These are phyloP conservation scores for Wilcoxina mikolae DNA, from an alignment of 495 filamentous ascomycete genomes.

Conservation along the genomic window DNA sequence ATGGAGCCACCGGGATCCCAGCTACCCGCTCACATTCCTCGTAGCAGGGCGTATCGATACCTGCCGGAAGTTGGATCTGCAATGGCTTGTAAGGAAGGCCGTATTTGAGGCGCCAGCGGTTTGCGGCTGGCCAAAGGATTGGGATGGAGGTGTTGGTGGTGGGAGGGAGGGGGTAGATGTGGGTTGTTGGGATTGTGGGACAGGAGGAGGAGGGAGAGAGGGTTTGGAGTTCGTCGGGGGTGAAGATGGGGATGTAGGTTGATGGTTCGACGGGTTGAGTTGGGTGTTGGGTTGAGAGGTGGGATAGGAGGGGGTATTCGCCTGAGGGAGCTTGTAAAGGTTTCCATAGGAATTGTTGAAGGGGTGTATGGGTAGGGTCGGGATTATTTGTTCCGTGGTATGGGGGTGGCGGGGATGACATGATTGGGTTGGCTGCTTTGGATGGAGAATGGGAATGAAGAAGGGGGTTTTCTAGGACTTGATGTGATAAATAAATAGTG, in stretches of 20 bases:
- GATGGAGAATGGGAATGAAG: no score
- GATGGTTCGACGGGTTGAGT: background rate
- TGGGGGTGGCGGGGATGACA: no score
- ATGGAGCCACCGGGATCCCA: background rate
- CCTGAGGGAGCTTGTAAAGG: no score
- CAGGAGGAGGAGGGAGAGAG: constrained; percentile 1
- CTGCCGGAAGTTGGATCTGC: background rate
- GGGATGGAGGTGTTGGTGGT: background rate
- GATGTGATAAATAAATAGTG: background rate
- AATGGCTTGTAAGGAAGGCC: constrained; percentile 7
- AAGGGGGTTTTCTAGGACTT: background rate
- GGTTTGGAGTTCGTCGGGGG: background rate
- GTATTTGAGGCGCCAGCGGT: constrained; percentile 9
- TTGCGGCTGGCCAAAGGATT: constrained; percentile 11
- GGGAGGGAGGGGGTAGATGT: background rate
- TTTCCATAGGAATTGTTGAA: no score
- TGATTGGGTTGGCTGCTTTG: no score
- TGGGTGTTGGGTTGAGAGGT: no score
- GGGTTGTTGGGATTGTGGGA: background rate
- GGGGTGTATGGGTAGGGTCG: no score
- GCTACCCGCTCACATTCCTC: background rate
- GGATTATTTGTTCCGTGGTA: no score
- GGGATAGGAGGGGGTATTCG: no score
- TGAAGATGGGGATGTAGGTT: background rate
- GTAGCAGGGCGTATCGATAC: background rate